A percentile compares a stretch with the other conserved stretches of the same genome.
These are phyloP conservation scores for Cystofilobasidium capitatum DNA, from an alignment of 768 basidiomycete genomes.

Conservation along the genomic window DNA sequence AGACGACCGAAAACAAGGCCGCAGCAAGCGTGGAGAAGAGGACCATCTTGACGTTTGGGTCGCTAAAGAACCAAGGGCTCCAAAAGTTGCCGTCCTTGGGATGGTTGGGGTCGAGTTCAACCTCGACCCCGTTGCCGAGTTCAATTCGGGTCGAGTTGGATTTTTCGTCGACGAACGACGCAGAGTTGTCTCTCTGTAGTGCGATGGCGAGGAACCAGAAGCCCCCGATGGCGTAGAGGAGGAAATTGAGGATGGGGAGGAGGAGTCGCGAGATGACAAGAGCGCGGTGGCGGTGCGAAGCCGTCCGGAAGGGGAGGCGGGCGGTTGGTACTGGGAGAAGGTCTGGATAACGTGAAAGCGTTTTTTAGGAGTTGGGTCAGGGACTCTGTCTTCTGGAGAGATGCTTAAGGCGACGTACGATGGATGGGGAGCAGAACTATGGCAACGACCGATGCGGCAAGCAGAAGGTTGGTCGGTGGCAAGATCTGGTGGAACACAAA, in stretches of 20 bases:
- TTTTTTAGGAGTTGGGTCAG: background rate
- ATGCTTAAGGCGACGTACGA: background rate
- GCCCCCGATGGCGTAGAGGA: conserved; percentile 9
- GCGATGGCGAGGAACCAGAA: conserved; percentile 13
- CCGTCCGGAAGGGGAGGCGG: background rate
- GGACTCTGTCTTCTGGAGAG: background rate
- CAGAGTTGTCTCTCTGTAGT: background rate
- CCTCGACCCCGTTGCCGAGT: background rate
- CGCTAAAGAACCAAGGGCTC: conserved; percentile 8
- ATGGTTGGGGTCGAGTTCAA: background rate
- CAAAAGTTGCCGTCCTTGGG: conserved; percentile 13
- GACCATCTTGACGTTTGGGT: conserved; percentile 12
- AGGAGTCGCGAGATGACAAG: background rate
- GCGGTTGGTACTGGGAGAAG: background rate
- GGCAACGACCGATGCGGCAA: background rate
- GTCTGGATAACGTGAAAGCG: background rate
- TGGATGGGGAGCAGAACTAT: conserved; percentile 2
- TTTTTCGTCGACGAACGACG: background rate
- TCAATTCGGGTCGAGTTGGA: background rate
- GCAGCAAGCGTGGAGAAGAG: background rate
- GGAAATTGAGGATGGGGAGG: background rate
- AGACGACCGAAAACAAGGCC: background rate
- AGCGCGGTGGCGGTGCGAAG: background rate
- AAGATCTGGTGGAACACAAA: conserved; percentile 7
- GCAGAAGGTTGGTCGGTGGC: background rate